A percentile compares a stretch with the other conserved stretches of the same genome.
Evolutionary conservation across 1,284 basidiomycete genomes (phyloP).

Genomic region (Jaminaea rosea): DNA sequence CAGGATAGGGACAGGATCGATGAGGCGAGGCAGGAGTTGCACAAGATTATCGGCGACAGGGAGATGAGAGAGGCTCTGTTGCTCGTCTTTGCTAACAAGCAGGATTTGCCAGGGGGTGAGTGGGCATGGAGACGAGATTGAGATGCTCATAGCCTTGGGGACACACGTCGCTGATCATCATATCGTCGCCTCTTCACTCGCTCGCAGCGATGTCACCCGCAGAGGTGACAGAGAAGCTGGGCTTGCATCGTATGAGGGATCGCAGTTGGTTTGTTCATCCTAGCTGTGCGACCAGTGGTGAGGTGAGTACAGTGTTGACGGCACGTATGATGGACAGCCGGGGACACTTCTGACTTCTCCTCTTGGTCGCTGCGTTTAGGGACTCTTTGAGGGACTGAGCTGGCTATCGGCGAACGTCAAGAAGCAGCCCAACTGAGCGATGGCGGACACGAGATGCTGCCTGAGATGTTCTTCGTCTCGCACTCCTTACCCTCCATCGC

Average conservation of each 20-base stretch:
- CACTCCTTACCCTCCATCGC: too few species aligned
- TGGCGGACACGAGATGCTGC: too few species aligned
- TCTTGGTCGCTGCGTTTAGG: slow-evolving; percentile 5
- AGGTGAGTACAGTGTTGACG: slow-evolving; percentile 9
- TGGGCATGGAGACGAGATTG: background rate
- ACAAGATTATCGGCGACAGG: slow-evolving; percentile 99
- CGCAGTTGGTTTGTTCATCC: slow-evolving; percentile 88
- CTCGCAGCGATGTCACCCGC: slow-evolving; percentile 88
- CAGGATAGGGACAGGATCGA: slow-evolving; percentile 99
- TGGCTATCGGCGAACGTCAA: slow-evolving; percentile 38
- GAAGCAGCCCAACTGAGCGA: too few species aligned
- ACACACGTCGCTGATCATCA: too few species aligned
- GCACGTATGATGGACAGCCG: background rate
- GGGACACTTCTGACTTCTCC: background rate
- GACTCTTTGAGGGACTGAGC: slow-evolving; percentile 35
- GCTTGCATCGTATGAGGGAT: slow-evolving; percentile 90
- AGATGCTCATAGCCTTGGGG: too few species aligned
- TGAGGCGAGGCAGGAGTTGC: slow-evolving; percentile 97
- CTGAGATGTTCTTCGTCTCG: too few species aligned
- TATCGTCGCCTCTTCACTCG: slow-evolving; percentile 90
- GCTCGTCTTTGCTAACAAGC: slow-evolving; percentile 99
- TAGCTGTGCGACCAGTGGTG: slow-evolving; percentile 37
- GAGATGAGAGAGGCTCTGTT: slow-evolving; percentile 97
- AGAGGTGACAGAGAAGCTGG: slow-evolving; percentile 99
- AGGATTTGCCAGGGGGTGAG: slow-evolving; percentile 74